Percentiles rank a stretch among this genome's conserved stretches.
Conservation (phyloP, 2,329 filamentous ascomycete genomes). For the Neobulgaria alba region DNA sequence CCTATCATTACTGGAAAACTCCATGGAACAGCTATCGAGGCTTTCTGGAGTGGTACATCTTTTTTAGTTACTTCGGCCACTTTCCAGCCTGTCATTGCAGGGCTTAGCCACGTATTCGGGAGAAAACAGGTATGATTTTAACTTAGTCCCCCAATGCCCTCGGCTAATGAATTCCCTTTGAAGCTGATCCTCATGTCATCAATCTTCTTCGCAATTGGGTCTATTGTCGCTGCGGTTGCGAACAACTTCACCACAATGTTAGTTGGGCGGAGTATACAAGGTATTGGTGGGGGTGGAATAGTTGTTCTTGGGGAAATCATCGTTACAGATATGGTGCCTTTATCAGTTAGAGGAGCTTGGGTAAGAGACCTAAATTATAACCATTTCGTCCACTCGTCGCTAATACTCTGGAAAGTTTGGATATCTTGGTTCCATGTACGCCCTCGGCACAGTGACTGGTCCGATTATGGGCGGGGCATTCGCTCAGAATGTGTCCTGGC, state of each 20-base stretch:
- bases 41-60: conserved; percentile 64
- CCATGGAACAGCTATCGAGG: conserved; percentile 46
- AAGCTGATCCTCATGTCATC: conserved; percentile 18
- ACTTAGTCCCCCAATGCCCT: conserved; percentile 1
- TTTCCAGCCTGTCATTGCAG: conserved; percentile 40
- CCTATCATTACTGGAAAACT: conserved; percentile 44
- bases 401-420: no score
- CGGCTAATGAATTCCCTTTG: neutral
- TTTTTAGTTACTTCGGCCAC: conserved; percentile 60
- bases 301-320: conserved; percentile 38
- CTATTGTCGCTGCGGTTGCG: conserved; percentile 31
- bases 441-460: conserved; percentile 44
- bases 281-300: conserved; percentile 43
- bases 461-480: conserved; percentile 46
- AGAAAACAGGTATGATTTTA: conserved; percentile 25
- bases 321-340: conserved; percentile 37
- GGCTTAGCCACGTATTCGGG: conserved; percentile 35
- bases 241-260: conserved; percentile 31
- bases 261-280: conserved; percentile 37
- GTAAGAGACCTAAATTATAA: no score
- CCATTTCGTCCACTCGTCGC: conserved; percentile 22
- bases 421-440: conserved; percentile 38
- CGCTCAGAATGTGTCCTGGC: conserved; percentile 43
- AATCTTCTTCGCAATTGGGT: conserved; percentile 33
- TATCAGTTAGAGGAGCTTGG: conserved; percentile 32